These are phyloP conservation scores for Gautieria morchelliformis DNA, from an alignment of 768 basidiomycete species.

Conservation along the genomic window DNA sequence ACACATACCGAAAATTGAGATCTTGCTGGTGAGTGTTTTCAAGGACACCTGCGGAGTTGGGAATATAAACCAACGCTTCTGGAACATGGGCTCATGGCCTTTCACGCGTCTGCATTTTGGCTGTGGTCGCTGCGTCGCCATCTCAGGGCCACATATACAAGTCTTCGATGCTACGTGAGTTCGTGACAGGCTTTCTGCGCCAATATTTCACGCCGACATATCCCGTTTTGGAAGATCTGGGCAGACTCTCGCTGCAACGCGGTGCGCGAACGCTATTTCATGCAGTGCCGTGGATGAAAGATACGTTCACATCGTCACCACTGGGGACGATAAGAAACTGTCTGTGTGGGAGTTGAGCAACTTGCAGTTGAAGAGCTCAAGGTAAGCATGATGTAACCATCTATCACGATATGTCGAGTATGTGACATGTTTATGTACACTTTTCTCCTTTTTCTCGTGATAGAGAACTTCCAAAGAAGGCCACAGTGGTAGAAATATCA, in stretches of 20 bases:
- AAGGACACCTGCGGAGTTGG: not conserved
- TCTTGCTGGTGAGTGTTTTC: not conserved
- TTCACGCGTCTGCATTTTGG: slow-evolving; percentile 5
- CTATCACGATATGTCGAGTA: not conserved
- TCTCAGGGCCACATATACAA: slow-evolving; percentile 57
- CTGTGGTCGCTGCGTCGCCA: slow-evolving; percentile 21
- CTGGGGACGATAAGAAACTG: slow-evolving; percentile 74
- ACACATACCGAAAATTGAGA: too few species aligned
- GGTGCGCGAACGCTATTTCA: slow-evolving; percentile 29
- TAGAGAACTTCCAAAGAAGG: slow-evolving; percentile 79
- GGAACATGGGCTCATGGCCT: slow-evolving; percentile 8
- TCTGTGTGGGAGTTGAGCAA: slow-evolving; percentile 61
- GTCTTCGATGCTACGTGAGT: slow-evolving; percentile 46
- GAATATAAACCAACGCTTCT: not conserved
- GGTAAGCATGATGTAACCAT: slow-evolving; percentile 32
- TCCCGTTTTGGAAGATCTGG: slow-evolving; percentile 35
- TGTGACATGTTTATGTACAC: not conserved
- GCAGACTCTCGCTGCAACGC: slow-evolving; percentile 11
- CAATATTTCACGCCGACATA: slow-evolving; percentile 30
- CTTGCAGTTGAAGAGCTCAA: slow-evolving; percentile 46
- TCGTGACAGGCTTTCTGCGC: not conserved
- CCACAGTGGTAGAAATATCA: slow-evolving; percentile 61
- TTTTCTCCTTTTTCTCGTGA: not conserved
- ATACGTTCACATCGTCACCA: slow-evolving; percentile 44
- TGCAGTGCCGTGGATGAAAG: slow-evolving; percentile 43